Evolutionary conservation across 1,284 basidiomycete genomes (phyloP), one percentile per base, ranked within the genome.

Genomic region (Schizopora paradoxa): DNA sequence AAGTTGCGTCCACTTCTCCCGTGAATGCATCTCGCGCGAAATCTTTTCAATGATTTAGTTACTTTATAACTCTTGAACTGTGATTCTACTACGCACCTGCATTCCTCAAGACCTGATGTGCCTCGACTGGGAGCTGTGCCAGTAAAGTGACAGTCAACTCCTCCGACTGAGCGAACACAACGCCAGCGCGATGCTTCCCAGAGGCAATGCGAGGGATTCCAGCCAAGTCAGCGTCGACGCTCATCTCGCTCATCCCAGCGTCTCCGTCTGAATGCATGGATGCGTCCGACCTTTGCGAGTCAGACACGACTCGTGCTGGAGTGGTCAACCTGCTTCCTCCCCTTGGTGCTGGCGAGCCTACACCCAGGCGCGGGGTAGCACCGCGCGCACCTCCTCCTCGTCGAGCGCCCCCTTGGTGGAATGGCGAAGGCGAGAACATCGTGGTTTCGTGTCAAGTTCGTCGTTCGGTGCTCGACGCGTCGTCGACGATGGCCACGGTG

Each of bases 81-180:
- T 32, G 39, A 19, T 13, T 21, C 10, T 27, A 25, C 6, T 4
- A 59, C 74, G 43, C 50, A 83, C 86, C 81, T 53, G 82, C 76
- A 56, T 73, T 79, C 52, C 72, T 76, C 41, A 89, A 66, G 14
- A 80, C 72, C 52, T 84, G 82, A 56, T 78, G 82, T 41, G 87
- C 78, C 58, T 90, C 86, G 4, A 78, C 65, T 3, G 87, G 86
- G 35, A 89, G 61, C 54, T 72, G 69, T 25, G 84, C 77, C 56
- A 86, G 82, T 60, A 86, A 78, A 19, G 74, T 67, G n/a, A 80
- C 82, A 10, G 72, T 61, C 49, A 86, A 63, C 62, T 89, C 82
- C 51, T 81, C 76, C 19, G 85, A 85, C 60, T 80, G 82, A 39
- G 85, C 82, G 61, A 82, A 86, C 29, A 80, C 54, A 1, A 67